Percentiles rank a stretch among this genome's conserved stretches.
Conservation (phyloP, 2,329 filamentous ascomycete genomes). For the Escovopsis weberi region DNA sequence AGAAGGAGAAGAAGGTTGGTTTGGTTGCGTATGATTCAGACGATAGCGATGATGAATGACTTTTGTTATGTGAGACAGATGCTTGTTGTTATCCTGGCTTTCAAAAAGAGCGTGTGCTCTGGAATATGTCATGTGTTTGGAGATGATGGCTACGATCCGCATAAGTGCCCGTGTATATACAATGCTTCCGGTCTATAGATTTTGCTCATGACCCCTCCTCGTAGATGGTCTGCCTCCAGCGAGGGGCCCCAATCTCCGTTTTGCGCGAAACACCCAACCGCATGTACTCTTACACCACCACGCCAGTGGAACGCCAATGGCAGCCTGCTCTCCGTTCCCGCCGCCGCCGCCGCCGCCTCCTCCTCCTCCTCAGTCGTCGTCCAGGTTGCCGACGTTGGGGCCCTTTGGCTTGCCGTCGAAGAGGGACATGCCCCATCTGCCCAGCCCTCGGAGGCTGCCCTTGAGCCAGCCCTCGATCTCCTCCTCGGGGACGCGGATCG, state of each 20-base stretch:
- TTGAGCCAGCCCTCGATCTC: slow-evolving; percentile 58
- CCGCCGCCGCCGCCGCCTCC: background rate
- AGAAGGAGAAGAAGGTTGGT: slow-evolving; percentile 17
- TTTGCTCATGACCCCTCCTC: background rate
- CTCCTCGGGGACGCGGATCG: slow-evolving; percentile 49
- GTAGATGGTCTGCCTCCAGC: background rate
- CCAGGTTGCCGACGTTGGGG: slow-evolving; percentile 26
- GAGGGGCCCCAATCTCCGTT: background rate
- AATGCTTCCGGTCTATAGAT: slow-evolving; percentile 2
- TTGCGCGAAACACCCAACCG: background rate
- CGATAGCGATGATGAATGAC: slow-evolving; percentile 26
- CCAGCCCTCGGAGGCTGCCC: slow-evolving; percentile 39
- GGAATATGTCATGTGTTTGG: too few relatives aligned
- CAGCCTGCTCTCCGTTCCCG: background rate
- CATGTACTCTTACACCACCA: background rate
- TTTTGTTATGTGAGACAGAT: too few relatives aligned
- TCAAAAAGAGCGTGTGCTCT: too few relatives aligned
- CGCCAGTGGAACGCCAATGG: background rate
- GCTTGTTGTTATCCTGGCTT: too few relatives aligned
- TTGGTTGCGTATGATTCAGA: slow-evolving; percentile 45
- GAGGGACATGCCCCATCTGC: slow-evolving; percentile 32
- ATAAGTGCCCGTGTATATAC: slow-evolving; percentile 1
- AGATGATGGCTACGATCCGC: too few relatives aligned
- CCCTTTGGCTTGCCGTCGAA: slow-evolving; percentile 26
- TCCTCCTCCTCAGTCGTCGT: slow-evolving; percentile 17